phyloP scores from a whole-genome alignment of 163 green algal genomes.

The Coccomyxa subellipsoidea region DNA sequence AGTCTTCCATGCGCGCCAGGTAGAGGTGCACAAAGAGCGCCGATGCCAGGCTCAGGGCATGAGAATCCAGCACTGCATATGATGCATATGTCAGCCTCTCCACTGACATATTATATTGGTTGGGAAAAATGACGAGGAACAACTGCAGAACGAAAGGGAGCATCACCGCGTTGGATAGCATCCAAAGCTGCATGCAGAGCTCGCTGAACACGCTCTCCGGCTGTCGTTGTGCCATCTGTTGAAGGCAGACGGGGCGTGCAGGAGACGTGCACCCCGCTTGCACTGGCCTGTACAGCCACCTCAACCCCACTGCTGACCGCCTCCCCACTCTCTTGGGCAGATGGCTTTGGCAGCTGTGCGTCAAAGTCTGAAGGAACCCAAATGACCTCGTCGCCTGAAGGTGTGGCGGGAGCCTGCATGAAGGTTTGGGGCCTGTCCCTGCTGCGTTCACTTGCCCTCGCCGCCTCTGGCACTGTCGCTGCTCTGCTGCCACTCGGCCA shows the following conservation, averaged over 20 bases:
- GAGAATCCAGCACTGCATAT: slow-evolving; percentile 5
- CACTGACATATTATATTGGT: background rate
- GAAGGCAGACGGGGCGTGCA: background rate
- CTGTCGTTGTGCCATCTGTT: background rate
- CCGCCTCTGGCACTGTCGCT: background rate
- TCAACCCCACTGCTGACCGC: background rate
- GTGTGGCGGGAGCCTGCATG: background rate
- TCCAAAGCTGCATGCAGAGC: slow-evolving; percentile 1
- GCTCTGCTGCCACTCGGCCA: background rate
- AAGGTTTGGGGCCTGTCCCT: too few relatives aligned
- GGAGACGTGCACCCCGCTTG: background rate
- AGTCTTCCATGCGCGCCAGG: slow-evolving; percentile 85
- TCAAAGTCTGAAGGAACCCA: background rate
- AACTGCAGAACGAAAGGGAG: background rate
- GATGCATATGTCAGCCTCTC: background rate
- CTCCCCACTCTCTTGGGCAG: background rate
- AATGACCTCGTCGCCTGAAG: background rate
- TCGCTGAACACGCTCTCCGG: background rate
- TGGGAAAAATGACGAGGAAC: background rate
- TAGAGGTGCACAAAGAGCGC: slow-evolving; percentile 85
- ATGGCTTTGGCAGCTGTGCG: background rate
- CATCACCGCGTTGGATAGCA: background rate
- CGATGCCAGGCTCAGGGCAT: slow-evolving; percentile 35
- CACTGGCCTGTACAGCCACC: background rate
- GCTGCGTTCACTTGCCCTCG: too few relatives aligned